These are phyloP conservation scores for Lippia alba DNA, from an alignment of 305 asterid genomes.

Conservation along the genomic window DNA sequence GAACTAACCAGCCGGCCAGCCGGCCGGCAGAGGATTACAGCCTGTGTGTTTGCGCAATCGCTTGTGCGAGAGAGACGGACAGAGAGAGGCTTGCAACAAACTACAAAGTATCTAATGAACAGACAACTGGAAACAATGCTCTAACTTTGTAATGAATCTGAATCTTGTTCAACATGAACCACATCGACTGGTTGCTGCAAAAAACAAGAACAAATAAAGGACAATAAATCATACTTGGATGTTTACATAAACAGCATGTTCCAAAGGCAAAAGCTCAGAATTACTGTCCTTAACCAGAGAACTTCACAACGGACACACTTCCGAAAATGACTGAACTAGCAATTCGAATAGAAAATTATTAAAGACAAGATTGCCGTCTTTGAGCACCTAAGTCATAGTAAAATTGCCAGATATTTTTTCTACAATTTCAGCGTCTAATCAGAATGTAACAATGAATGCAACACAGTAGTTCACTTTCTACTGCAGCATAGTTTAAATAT, in stretches of 20 bases:
- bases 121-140: no score
- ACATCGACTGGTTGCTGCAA: not conserved
- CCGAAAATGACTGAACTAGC: not conserved
- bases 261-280: not conserved
- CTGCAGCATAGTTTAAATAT: slow-evolving; percentile 17
- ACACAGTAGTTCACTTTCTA: slow-evolving; percentile 6
- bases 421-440: slow-evolving; percentile 16
- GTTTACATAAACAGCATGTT: not conserved
- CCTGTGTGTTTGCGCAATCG: not conserved
- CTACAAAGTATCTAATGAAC: no score
- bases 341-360: not conserved
- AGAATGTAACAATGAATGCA: slow-evolving; percentile 10
- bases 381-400: not conserved
- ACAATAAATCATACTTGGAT: not conserved
- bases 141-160: no score
- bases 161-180: not conserved
- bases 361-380: not conserved
- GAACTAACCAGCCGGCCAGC: slow-evolving; percentile 7
- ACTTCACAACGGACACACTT: not conserved
- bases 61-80: no score
- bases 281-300: not conserved
- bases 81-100: no score
- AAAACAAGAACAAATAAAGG: not conserved
- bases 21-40: slow-evolving; percentile 25
- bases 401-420: slow-evolving; percentile 20